Evolutionary conservation across 768 basidiomycete genomes (phyloP).

Genomic region (Termitomyces sp.): DNA sequence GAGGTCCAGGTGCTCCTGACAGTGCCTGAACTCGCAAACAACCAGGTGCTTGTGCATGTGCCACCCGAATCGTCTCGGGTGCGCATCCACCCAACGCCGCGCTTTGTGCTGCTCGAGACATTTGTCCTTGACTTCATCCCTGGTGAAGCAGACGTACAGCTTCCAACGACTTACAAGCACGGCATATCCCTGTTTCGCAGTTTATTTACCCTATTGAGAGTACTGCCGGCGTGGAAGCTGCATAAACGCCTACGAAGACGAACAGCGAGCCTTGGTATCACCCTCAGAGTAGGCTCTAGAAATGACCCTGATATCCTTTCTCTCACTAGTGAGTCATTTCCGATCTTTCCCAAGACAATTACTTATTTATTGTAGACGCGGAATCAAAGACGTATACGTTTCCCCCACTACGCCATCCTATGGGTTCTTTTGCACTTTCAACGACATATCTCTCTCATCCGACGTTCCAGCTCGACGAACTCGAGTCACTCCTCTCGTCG

Average conservation of each 20-base stretch:
- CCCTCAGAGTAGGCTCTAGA: slow-evolving; percentile 35
- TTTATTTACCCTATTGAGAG: slow-evolving; percentile 64
- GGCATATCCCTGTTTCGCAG: slow-evolving; percentile 80
- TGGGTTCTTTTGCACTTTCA: slow-evolving; percentile 57
- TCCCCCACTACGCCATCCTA: slow-evolving; percentile 61
- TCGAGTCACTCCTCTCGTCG: slow-evolving; percentile 71
- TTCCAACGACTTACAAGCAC: slow-evolving; percentile 81
- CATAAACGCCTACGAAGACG: slow-evolving; percentile 53
- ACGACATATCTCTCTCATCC: slow-evolving; percentile 63
- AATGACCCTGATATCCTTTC: slow-evolving; percentile 21
- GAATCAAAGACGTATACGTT: slow-evolving; percentile 54
- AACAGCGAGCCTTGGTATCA: slow-evolving; percentile 39
- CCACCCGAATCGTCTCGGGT: slow-evolving; percentile 54
- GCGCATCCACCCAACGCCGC: slow-evolving; percentile 65
- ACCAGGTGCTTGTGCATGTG: slow-evolving; percentile 69
- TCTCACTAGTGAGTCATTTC: slow-evolving; percentile 15
- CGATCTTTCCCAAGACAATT: slow-evolving; percentile 27
- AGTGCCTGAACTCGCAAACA: slow-evolving; percentile 62
- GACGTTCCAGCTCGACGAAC: slow-evolving; percentile 69
- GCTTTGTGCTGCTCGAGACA: slow-evolving; percentile 67
- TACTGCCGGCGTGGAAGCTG: slow-evolving; percentile 75
- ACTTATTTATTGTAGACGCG: slow-evolving; percentile 31
- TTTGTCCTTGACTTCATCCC: slow-evolving; percentile 52
- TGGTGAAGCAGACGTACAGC: slow-evolving; percentile 43
- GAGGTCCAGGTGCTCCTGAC: slow-evolving; percentile 67